Conservation (phyloP, 805 yeast species). For the Cephaloascus fragrans region DNA sequence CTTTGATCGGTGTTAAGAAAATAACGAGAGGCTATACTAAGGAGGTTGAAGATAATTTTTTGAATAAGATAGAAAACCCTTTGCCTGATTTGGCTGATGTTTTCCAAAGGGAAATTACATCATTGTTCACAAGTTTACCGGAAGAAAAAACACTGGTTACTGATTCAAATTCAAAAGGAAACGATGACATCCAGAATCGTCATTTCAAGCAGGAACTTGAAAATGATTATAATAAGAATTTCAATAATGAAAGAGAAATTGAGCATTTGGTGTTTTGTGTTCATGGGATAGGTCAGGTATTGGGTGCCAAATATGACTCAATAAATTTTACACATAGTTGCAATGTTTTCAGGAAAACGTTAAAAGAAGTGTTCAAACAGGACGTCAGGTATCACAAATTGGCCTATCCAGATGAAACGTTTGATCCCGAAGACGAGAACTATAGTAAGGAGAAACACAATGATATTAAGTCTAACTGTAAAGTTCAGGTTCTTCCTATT, state of each 20-base stretch:
- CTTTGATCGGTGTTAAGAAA: slow-evolving; percentile 36
- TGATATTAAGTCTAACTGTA: slow-evolving; percentile 29
- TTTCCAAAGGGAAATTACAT: slow-evolving; percentile 17
- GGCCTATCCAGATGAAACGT: slow-evolving; percentile 10
- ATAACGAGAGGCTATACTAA: slow-evolving; percentile 41
- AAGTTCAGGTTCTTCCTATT: slow-evolving; percentile 80
- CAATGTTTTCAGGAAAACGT: slow-evolving; percentile 44
- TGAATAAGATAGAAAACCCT: slow-evolving; percentile 20
- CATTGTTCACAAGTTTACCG: slow-evolving; percentile 11
- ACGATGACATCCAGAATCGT: not conserved
- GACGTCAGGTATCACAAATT: slow-evolving; percentile 5
- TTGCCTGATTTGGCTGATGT: slow-evolving; percentile 22
- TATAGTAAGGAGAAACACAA: slow-evolving; percentile 4
- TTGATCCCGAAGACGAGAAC: slow-evolving; percentile 12
- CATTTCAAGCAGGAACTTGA: not conserved
- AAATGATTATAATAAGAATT: not conserved
- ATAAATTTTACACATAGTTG: slow-evolving; percentile 84
- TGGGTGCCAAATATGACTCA: slow-evolving; percentile 69
- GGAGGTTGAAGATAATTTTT: slow-evolving; percentile 18
- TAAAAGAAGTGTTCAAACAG: slow-evolving; percentile 20
- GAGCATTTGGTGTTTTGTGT: slow-evolving; percentile 75
- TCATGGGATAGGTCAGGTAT: slow-evolving; percentile 90
- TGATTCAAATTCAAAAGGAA: not conserved
- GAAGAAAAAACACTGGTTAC: too few species aligned
- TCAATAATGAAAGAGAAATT: slow-evolving; percentile 16